Evolutionary conservation across 192 early-diverging fungal species (phyloP).

Genomic region (Rhizophagus sp.): DNA sequence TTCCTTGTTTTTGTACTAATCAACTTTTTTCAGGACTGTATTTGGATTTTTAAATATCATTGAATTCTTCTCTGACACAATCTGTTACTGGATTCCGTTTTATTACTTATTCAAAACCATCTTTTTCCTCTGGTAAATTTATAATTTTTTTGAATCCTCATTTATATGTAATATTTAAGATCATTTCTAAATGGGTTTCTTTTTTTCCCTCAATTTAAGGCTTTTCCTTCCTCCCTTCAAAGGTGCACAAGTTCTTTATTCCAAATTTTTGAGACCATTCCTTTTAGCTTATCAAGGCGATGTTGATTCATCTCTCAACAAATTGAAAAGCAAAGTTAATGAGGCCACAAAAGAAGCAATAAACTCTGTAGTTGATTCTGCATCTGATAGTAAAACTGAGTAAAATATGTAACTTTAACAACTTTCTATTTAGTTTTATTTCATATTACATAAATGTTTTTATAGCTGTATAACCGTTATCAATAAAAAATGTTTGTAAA

Average conservation of each 20-base stretch:
- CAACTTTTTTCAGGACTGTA: conserved; percentile 56
- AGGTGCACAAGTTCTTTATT: conserved; percentile 86
- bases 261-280: conserved; percentile 70
- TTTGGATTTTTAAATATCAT: conserved; percentile 84
- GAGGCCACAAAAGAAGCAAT: conserved; percentile 40
- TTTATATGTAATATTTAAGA: neutral
- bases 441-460: no score
- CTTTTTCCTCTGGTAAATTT: conserved; percentile 82
- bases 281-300: conserved; percentile 53
- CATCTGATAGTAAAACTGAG: neutral
- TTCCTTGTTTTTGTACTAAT: neutral
- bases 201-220: conserved; percentile 13
- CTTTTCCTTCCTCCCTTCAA: conserved; percentile 33
- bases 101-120: conserved; percentile 93
- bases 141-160: conserved; percentile 48
- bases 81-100: conserved; percentile 95
- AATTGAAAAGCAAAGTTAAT: conserved; percentile 43
- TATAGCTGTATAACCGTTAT: no score
- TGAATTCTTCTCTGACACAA: conserved; percentile 88
- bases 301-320: conserved; percentile 41
- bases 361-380: conserved; percentile 17
- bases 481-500: no score
- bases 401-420: neutral
- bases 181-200: conserved; percentile 12
- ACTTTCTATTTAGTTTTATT: no score